A percentile compares a stretch with the other conserved stretches of the same genome.
phyloP scores from a whole-genome alignment of 176 grass and related monocot genomes.

The Aegilops longissima region DNA sequence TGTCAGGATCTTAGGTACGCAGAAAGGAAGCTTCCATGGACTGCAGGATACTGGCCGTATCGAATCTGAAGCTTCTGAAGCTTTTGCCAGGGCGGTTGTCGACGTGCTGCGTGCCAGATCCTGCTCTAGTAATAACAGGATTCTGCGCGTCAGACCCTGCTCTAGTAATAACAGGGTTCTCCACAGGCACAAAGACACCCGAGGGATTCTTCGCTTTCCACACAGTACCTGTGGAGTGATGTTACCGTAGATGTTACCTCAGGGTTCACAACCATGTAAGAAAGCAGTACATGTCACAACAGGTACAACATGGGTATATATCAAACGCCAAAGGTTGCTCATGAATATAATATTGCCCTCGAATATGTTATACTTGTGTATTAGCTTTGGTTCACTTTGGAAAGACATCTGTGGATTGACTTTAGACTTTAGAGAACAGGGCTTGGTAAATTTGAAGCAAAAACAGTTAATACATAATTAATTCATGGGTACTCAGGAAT shows the following conservation, averaged over 20 bases:
- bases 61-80: constrained; percentile 91
- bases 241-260: neutral
- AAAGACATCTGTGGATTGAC: neutral
- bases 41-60: constrained; percentile 64
- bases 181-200: constrained; percentile 21
- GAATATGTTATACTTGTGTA: neutral
- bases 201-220: constrained; percentile 76
- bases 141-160: constrained; percentile 48
- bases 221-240: constrained; percentile 42
- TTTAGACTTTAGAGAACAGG: neutral
- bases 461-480: neutral
- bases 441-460: neutral
- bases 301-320: neutral
- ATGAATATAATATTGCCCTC: neutral
- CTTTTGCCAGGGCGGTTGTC: constrained; percentile 75
- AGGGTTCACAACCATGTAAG: neutral
- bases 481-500: neutral
- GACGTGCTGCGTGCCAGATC: constrained; percentile 42
- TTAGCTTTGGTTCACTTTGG: neutral
- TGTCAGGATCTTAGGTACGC: constrained; percentile 35
- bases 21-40: constrained; percentile 69
- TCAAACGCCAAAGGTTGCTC: neutral
- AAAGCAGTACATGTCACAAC: neutral
- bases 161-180: constrained; percentile 41
- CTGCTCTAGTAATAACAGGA: constrained; percentile 28